phyloP scores from a whole-genome alignment of 768 basidiomycete genomes.

The Tulasnella sp. region DNA sequence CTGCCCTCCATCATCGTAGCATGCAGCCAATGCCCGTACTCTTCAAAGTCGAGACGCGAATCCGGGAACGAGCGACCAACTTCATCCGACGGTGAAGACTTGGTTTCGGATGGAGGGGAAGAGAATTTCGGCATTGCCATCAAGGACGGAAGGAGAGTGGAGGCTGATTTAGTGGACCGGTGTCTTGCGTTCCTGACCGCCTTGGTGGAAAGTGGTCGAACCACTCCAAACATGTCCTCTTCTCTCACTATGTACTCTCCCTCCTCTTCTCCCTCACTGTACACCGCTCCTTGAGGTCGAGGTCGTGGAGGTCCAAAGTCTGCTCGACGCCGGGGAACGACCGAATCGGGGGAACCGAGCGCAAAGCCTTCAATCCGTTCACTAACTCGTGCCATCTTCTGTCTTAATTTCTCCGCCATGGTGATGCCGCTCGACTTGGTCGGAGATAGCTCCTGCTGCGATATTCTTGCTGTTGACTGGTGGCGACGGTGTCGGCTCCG shows the following conservation, averaged over 20 bases:
- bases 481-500: not conserved
- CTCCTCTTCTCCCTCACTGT: slow-evolving; percentile 8
- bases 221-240: slow-evolving; percentile 5
- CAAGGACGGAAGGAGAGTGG: not conserved
- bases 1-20: not conserved
- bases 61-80: slow-evolving; percentile 3
- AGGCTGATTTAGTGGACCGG: not conserved
- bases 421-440: not conserved
- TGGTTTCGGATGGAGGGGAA: not conserved
- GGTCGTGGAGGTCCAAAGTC: not conserved
- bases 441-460: not conserved
- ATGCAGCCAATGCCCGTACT: slow-evolving; percentile 4
- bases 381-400: not conserved
- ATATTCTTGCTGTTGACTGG: not conserved
- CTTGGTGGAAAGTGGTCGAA: not conserved
- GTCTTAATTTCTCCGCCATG: not conserved
- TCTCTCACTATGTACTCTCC: not conserved
- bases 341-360: not conserved
- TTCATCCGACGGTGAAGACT: not conserved
- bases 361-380: not conserved
- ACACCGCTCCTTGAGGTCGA: not conserved
- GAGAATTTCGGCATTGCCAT: not conserved
- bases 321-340: not conserved
- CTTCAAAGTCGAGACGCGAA: not conserved
- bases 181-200: not conserved